Percentiles rank a stretch among this genome's conserved stretches.
phyloP scores from a whole-genome alignment of 352 stramenopile species.

The Phytophthora macrochlamydospora region DNA sequence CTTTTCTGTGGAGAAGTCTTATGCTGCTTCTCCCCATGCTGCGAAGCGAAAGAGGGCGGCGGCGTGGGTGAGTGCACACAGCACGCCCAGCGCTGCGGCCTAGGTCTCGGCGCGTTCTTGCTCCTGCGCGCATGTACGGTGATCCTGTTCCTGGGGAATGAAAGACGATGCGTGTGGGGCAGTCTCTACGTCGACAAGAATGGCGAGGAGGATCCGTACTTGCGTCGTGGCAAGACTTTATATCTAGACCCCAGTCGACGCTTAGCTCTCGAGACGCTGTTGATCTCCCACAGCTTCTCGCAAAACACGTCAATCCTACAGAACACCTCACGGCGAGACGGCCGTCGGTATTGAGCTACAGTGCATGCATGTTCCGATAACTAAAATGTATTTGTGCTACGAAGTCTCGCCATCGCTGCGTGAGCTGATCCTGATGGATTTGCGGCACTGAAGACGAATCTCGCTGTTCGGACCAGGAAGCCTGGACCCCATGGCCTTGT shows the following conservation, averaged over 20 bases:
- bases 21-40: conserved; percentile 82
- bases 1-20: conserved; percentile 76
- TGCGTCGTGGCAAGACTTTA: conserved; percentile 77
- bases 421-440: not conserved
- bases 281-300: conserved; percentile 76
- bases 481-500: conserved; percentile 2
- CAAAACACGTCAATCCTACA: conserved; percentile 81
- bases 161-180: conserved; percentile 81
- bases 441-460: not conserved
- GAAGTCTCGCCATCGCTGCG: no score
- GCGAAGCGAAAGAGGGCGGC: conserved; percentile 49
- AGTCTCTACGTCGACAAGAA: conserved; percentile 89
- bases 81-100: conserved; percentile 68
- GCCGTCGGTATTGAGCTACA: conserved; percentile 67
- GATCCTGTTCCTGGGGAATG: conserved; percentile 83
- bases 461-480: not conserved
- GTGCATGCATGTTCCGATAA: not conserved
- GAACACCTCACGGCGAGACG: conserved; percentile 78
- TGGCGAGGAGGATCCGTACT: conserved; percentile 82
- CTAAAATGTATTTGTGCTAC: not conserved
- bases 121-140: conserved; percentile 81
- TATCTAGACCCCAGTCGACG: conserved; percentile 65
- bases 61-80: conserved; percentile 78
- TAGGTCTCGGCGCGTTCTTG: conserved; percentile 68
- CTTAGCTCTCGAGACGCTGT: conserved; percentile 64